Conservation (phyloP, 208 protist species). For the Trypanosoma scelopori region DNA sequence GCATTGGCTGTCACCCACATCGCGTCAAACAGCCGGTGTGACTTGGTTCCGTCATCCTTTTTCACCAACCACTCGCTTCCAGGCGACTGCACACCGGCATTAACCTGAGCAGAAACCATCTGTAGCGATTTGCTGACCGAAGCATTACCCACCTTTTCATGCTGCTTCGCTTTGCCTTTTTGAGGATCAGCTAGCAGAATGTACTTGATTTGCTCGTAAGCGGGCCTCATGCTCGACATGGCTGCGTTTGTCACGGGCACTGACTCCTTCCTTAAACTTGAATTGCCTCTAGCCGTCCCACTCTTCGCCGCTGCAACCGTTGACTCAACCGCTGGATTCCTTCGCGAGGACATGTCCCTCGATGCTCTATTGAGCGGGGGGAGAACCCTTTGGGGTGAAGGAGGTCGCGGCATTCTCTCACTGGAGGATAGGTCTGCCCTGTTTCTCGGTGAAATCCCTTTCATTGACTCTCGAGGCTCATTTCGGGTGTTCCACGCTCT, state of each 20-base stretch:
- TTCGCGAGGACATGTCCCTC: background rate
- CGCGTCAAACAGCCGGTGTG: conserved; percentile 66
- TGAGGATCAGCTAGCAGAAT: conserved; percentile 28
- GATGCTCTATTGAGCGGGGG: background rate
- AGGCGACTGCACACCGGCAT: too few species aligned
- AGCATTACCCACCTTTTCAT: background rate
- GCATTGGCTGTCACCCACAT: conserved; percentile 71
- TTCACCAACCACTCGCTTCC: background rate
- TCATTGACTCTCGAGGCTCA: background rate
- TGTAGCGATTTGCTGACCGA: background rate
- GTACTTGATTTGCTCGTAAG: conserved; percentile 31
- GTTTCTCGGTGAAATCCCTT: background rate
- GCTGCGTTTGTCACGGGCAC: background rate
- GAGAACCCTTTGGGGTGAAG: conserved; percentile 7
- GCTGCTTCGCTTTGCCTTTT: background rate
- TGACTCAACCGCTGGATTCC: background rate
- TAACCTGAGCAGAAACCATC: background rate
- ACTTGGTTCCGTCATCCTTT: conserved; percentile 2
- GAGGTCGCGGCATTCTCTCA: background rate
- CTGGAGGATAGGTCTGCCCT: background rate
- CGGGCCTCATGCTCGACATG: background rate
- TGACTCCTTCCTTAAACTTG: background rate
- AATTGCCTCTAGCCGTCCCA: background rate
- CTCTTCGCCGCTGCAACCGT: background rate
- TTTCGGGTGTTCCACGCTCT: background rate